Percentiles rank a stretch among this genome's conserved stretches.
Conservation (phyloP, 371 early-diverging fungal genomes). For the Chytridium lagenaria region DNA sequence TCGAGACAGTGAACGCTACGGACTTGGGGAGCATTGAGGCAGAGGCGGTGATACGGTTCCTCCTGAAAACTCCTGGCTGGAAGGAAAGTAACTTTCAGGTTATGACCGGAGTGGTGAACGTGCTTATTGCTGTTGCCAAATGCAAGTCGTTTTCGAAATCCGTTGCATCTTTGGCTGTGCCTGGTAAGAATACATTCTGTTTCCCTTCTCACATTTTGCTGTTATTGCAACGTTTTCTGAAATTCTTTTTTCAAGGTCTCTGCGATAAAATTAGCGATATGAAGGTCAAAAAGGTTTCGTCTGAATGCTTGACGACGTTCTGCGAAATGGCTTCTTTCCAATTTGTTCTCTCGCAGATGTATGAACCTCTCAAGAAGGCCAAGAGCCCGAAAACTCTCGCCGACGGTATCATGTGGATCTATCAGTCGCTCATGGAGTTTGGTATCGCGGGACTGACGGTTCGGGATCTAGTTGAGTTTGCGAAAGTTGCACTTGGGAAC, state of each 20-base stretch:
- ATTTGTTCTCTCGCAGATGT: constrained; percentile 78
- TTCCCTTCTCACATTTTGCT: too few species aligned
- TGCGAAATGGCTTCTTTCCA: constrained; percentile 77
- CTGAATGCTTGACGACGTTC: constrained; percentile 72
- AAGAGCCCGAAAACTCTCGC: constrained; percentile 92
- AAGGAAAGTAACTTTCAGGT: constrained; percentile 96
- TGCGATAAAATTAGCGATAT: constrained; percentile 93
- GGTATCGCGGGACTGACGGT: constrained; percentile 77
- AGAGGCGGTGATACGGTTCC: constrained; percentile 80
- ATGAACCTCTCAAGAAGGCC: constrained; percentile 75
- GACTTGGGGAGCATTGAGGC: constrained; percentile 66
- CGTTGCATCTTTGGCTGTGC: constrained; percentile 65
- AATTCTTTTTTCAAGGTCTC: constrained; percentile 52
- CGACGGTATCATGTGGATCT: constrained; percentile 85
- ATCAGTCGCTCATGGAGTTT: constrained; percentile 82
- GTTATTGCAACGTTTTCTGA: background rate
- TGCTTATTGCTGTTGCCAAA: constrained; percentile 72
- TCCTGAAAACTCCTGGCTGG: constrained; percentile 89
- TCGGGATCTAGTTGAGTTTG: constrained; percentile 80
- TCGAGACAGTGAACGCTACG: constrained; percentile 60
- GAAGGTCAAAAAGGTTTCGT: constrained; percentile 85
- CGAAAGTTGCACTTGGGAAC: constrained; percentile 78
- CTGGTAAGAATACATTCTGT: constrained; percentile 33
- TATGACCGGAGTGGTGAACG: constrained; percentile 65
- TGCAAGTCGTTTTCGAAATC: constrained; percentile 71